Evolutionary conservation across 108 stramenopile genomes (phyloP).

Genomic region (Skeletonema menzelii): DNA sequence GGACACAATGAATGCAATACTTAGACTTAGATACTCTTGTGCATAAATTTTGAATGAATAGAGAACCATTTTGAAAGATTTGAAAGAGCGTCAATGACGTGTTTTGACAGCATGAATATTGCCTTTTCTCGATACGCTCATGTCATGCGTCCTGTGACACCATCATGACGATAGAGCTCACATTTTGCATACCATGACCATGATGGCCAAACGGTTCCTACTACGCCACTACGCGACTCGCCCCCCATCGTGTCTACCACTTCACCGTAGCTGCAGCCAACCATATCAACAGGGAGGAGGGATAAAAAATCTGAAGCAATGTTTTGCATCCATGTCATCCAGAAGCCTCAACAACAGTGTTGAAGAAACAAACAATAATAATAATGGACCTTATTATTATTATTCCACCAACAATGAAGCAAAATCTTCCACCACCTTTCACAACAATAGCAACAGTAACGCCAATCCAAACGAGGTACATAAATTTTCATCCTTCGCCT

Average conservation of each 20-base stretch:
- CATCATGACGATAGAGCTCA: no score
- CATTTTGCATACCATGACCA: background rate
- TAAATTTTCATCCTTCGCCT: slow-evolving; percentile 67
- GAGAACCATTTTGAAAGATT: background rate
- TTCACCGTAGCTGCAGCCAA: background rate
- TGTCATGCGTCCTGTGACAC: background rate
- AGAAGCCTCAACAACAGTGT: background rate
- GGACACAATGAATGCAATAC: background rate
- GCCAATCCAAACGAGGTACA: slow-evolving; percentile 50
- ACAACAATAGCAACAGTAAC: slow-evolving; percentile 13
- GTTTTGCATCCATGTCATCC: background rate
- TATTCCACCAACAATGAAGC: background rate
- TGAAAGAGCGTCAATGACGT: background rate
- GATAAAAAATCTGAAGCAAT: background rate
- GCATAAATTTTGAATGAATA: background rate
- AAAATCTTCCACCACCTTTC: background rate
- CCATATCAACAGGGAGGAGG: background rate
- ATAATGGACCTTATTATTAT: no score
- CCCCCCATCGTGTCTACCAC: background rate
- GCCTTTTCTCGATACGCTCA: background rate
- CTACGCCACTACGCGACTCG: background rate
- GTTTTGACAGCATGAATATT: background rate
- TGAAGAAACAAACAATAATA: background rate
- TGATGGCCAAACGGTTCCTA: background rate
- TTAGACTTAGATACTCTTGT: no score